Base-by-base conservation (phyloP, 768 basidiomycete genomes). In the Cystobasidium onofrii region DNA sequence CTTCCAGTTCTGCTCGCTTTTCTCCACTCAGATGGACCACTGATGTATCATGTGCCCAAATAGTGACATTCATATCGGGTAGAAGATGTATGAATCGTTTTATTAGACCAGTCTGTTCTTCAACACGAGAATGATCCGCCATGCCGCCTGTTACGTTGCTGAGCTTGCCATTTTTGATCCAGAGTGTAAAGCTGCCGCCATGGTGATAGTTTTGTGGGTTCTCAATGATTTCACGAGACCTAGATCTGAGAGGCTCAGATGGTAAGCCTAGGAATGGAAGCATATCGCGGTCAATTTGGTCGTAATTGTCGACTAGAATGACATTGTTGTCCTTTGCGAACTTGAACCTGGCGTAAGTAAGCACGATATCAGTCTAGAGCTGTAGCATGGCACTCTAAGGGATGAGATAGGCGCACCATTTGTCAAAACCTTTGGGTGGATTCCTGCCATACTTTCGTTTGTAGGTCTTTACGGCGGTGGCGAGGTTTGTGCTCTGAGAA, bases 391-490 rank as follows among this genome's bases (percentile, higher is more conserved):
- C 62, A 33, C 9, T 33, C 62, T 4, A 23, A 6, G 62, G 10
- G 23, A 64, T 10, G 6, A 34, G 6, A 60, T 27, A n/a, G 18
- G 44, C 73, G 2, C 25, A 78, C 78, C 78, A 79, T 73, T 77
- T 77, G 65, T 79, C 77, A 72, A 78, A 79, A 1, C 78, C 78
- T 50, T 73, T 73, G 1, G 78, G 78, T 2, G 78, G 76, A 3
- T 54, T 15, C n/a, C 52, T 46, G 13, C 75, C 74, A 75, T 79
- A 79, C 25, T 77, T 73, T 13, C 63, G 12, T 70, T 75, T 75
- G 74, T 79, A 79, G 44, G 72, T 76, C 52, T 74, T 61, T 15
- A 75, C 72, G 23, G 77, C 77, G 27, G 54, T 50, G 44, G 74
- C 73, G 43, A 79, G 76, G 27, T 76, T 75, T 20, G 64, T 74